A percentile compares a stretch with the other conserved stretches of the same genome.
These are phyloP conservation scores for Silene uniflora DNA, from an alignment of 148 eudicot genomes.

Conservation along the genomic window DNA sequence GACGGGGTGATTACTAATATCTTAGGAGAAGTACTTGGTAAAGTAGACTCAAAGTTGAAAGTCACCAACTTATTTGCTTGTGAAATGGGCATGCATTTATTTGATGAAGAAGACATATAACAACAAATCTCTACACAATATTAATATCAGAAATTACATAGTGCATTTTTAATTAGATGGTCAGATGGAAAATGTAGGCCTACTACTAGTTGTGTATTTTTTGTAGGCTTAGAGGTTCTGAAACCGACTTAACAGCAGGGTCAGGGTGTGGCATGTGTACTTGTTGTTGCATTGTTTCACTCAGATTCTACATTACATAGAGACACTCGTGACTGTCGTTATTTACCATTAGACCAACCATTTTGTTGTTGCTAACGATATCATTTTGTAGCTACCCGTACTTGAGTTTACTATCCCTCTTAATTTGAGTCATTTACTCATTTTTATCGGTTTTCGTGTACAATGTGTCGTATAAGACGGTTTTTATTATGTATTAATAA, in stretches of 20 bases:
- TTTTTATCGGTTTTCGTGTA: no score
- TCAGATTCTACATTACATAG: conserved; percentile 14
- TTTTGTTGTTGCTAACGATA: neutral
- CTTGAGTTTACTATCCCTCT: no score
- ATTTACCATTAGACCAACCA: neutral
- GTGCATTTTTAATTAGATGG: neutral
- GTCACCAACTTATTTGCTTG: conserved; percentile 11
- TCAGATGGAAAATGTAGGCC: conserved; percentile 16
- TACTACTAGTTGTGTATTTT: conserved; percentile 19
- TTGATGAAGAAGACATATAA: conserved; percentile 36
- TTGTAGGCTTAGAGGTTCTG: conserved; percentile 27
- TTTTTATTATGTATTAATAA: no score
- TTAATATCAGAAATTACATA: conserved; percentile 7
- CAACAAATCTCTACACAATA: conserved; percentile 19
- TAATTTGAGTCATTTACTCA: no score
- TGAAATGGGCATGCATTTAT: conserved; percentile 25
- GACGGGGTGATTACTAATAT: no score
- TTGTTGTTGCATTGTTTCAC: conserved; percentile 28
- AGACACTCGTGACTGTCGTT: conserved; percentile 8
- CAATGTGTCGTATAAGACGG: no score
- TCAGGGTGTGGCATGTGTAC: conserved; percentile 34
- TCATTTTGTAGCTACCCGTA: no score
- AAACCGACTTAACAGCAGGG: conserved; percentile 24
- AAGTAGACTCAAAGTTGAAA: conserved; percentile 18
- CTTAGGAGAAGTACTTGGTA: neutral